Conservation (phyloP, 768 basidiomycete species). For the Gloeopeniophorella convolvens region DNA sequence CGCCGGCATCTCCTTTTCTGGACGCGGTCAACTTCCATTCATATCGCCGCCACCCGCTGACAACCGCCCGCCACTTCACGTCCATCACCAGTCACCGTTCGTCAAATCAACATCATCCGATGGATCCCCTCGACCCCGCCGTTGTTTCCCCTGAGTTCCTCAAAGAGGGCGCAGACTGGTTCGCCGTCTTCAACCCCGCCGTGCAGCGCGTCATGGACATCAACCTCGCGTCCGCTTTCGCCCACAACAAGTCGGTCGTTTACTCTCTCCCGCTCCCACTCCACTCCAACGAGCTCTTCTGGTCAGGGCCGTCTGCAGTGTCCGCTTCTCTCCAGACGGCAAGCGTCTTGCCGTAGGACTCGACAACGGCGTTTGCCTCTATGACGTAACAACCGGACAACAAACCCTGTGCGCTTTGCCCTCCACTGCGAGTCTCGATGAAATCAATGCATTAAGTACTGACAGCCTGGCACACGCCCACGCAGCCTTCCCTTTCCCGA, state of each 20-base stretch:
- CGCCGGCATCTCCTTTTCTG: slow-evolving; percentile 18
- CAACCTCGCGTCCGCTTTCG: slow-evolving; percentile 35
- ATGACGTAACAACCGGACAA: background rate
- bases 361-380: background rate
- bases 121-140: slow-evolving; percentile 21
- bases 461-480: too few relatives aligned
- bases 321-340: background rate
- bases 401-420: background rate
- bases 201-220: slow-evolving; percentile 45
- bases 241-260: slow-evolving; percentile 36
- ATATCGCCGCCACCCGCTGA: background rate
- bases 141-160: slow-evolving; percentile 19
- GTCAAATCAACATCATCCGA: too few relatives aligned
- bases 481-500: too few relatives aligned
- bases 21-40: background rate
- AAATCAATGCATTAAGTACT: too few relatives aligned
- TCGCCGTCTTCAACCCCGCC: slow-evolving; percentile 47
- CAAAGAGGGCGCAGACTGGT: slow-evolving; percentile 48
- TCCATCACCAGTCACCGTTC: too few relatives aligned
- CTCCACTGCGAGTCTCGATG: too few relatives aligned
- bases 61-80: too few relatives aligned
- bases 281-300: background rate
- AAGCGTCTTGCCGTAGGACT: background rate
- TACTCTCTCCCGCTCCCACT: slow-evolving; percentile 14
- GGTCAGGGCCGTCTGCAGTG: background rate